These are phyloP conservation scores for Lasiosphaeriaceae sp. DNA, from an alignment of 495 filamentous ascomycete genomes.

Conservation along the genomic window DNA sequence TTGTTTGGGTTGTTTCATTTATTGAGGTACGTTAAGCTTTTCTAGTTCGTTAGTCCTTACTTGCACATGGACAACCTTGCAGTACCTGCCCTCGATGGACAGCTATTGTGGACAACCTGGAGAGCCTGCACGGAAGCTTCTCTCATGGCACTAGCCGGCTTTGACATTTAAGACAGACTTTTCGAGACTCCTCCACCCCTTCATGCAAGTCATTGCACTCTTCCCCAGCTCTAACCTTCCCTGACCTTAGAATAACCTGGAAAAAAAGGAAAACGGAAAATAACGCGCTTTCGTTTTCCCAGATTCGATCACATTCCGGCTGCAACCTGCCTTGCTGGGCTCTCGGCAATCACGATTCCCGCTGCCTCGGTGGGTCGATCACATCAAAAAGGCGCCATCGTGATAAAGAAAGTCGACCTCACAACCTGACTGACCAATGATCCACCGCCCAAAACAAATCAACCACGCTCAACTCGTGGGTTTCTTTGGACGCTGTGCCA, in stretches of 20 bases:
- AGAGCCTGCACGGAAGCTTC: not conserved
- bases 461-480: conserved; percentile 10
- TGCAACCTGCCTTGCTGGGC: not conserved
- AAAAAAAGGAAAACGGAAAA: not conserved
- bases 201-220: not conserved
- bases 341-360: not conserved
- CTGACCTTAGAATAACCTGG: not conserved
- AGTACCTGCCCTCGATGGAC: no score
- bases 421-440: conserved; percentile 14
- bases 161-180: no score
- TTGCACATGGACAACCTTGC: no score
- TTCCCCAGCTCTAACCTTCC: not conserved
- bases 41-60: no score
- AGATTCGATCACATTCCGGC: not conserved
- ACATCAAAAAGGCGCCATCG: not conserved
- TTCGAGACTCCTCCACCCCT: not conserved
- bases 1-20: no score
- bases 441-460: conserved; percentile 17
- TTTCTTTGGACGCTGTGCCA: conserved; percentile 3
- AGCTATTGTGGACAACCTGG: no score
- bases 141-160: not conserved
- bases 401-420: not conserved
- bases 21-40: no score
- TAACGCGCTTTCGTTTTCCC: not conserved
- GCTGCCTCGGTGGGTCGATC: not conserved